Conservation (phyloP, 257 asterid genomes). For the Primulina huaijiensis region DNA sequence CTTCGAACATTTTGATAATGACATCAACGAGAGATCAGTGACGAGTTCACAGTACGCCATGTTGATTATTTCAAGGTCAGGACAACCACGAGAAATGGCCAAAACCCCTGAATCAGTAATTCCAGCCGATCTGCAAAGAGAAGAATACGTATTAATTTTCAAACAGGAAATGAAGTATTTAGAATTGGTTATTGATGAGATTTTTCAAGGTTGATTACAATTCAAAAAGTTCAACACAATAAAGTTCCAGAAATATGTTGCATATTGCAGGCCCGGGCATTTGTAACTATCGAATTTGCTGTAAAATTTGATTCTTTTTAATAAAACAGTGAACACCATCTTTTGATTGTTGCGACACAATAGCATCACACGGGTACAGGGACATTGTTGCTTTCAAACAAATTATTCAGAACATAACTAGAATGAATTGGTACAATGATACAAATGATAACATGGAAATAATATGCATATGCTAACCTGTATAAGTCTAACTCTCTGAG, state of each 20-base stretch:
- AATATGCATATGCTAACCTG: constrained; percentile 41
- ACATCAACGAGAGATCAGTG: constrained; percentile 56
- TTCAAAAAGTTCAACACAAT: neutral
- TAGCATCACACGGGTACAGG: too few relatives aligned
- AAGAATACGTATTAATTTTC: neutral
- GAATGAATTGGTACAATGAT: neutral
- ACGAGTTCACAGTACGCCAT: constrained; percentile 59
- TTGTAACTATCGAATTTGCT: too few relatives aligned
- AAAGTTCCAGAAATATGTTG: neutral
- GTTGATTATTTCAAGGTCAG: constrained; percentile 67
- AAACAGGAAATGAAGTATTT: constrained; percentile 19
- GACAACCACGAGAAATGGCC: constrained; percentile 67
- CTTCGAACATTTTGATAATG: constrained; percentile 67
- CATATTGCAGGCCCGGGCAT: neutral
- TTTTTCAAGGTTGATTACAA: neutral
- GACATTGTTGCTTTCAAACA: too few relatives aligned
- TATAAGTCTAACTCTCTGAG: constrained; percentile 80
- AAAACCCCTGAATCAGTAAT: constrained; percentile 60
- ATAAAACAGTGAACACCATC: too few relatives aligned
- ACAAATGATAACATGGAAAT: neutral
- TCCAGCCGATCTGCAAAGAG: constrained; percentile 63
- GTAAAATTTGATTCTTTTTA: too few relatives aligned
- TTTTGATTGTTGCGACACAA: too few relatives aligned
- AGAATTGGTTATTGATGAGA: neutral
- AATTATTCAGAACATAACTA: neutral